Base-by-base conservation (phyloP, 192 early-diverging fungal genomes). In the Gryganskiella cystojenkinii region DNA sequence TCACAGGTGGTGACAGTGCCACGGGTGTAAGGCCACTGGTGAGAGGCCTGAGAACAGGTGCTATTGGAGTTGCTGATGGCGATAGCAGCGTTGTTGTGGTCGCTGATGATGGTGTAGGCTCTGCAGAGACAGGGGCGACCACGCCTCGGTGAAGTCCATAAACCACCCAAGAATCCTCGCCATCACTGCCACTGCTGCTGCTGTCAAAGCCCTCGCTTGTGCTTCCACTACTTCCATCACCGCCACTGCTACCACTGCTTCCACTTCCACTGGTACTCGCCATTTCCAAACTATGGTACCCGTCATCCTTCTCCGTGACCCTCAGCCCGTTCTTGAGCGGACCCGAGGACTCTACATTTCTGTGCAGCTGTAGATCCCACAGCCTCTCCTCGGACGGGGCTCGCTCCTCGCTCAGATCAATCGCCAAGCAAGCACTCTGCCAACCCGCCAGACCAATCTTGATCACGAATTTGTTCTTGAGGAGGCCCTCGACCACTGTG, bases 371-470 rank as follows among this genome's bases (percentile, higher is more conserved):
- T 13, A 0, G 30, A 8, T 33, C 27, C 53, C 13, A 14, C 11
- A 55, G 30, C 9, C 28, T 31, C 53, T 27, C 19, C 8, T 27
- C 14, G 7, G 33, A 3, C 44, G 13, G 42, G 2, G 17, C 57
- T 33, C 60, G 60, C 14, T 75, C 64, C 6, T 67, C 64, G 25
- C 59, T 75, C 45, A 75, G n/a, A 56, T 75, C 71, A 20, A 75
- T 75, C 19, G 71, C 71, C 33, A 75, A 31, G 47, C 71, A 75
- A 1, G 64, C 59, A 37, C 64, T 67, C 34, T 75, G 71, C 71
- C 64, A 75, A 3, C 71, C 71, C 3, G 64, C 71, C 64, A 75
- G 60, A 6, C 42, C 71, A 25, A 75, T 3, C 28, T 43, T 20
- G 30, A 75, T 61, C 58, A 75, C 71, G 67, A 56, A 61, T 44